phyloP scores from a whole-genome alignment of 441 rosid genomes.

The Omphalea diandra region DNA sequence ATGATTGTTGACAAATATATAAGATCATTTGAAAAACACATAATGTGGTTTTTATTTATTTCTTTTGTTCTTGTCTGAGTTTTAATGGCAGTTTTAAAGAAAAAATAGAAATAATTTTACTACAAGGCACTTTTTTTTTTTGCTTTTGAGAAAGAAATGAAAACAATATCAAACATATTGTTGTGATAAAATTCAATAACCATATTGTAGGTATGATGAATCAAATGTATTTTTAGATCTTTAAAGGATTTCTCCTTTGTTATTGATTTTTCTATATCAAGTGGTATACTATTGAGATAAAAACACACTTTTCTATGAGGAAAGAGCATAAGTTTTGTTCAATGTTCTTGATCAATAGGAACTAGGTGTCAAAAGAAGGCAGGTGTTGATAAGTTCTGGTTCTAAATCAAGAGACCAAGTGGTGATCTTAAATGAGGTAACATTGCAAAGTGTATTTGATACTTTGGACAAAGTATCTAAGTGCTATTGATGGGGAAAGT shows the following conservation, averaged over 20 bases:
- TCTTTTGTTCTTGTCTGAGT: background rate
- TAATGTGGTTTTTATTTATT: background rate
- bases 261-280: no score
- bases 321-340: no score
- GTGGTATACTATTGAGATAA: no score
- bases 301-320: no score
- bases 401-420: constrained; percentile 90
- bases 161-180: background rate
- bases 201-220: background rate
- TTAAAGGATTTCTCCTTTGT: background rate
- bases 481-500: background rate
- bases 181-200: background rate
- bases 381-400: constrained; percentile 74
- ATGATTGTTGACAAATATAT: background rate
- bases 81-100: background rate
- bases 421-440: constrained; percentile 72
- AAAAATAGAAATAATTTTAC: background rate
- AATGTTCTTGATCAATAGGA: constrained; percentile 50
- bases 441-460: constrained; percentile 49
- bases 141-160: background rate
- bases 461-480: constrained; percentile 56
- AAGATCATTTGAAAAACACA: background rate
- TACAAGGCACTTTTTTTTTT: background rate
- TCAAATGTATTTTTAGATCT: background rate
- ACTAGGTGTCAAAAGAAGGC: constrained; percentile 81